These are phyloP conservation scores for Chalciporus piperatus DNA, from an alignment of 768 basidiomycete species.

Conservation along the genomic window DNA sequence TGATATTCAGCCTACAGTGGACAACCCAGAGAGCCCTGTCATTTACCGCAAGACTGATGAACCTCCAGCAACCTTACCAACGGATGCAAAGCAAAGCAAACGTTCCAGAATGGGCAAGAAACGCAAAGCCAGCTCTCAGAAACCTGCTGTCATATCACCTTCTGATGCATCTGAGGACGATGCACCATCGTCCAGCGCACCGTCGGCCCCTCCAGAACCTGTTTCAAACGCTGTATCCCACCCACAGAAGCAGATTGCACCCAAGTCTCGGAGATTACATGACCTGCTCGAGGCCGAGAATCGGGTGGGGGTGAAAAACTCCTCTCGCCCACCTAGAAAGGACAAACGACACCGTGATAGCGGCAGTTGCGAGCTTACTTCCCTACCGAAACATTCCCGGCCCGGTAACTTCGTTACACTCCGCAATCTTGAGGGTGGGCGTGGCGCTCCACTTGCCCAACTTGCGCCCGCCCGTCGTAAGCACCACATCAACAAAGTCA, in stretches of 20 bases:
- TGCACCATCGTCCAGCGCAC: not conserved
- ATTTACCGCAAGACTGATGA: not conserved
- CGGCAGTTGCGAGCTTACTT: not conserved
- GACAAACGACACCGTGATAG: not conserved
- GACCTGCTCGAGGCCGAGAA: not conserved
- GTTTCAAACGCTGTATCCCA: conserved; percentile 1
- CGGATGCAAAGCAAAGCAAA: not conserved
- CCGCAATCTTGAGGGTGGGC: not conserved
- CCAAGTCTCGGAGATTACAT: conserved; percentile 1
- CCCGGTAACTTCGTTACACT: not conserved
- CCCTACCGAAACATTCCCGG: not conserved
- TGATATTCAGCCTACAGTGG: not conserved
- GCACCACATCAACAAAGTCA: not conserved
- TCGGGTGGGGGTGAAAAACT: not conserved
- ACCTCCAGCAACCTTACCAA: not conserved
- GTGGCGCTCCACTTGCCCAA: not conserved
- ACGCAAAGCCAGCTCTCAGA: conserved; percentile 24
- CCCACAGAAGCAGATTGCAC: conserved; percentile 11
- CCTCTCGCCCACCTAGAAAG: not conserved
- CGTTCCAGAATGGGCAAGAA: conserved; percentile 13
- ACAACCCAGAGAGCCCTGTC: not conserved
- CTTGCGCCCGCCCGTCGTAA: not conserved
- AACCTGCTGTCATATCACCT: conserved; percentile 12
- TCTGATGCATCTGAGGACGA: conserved; percentile 26
- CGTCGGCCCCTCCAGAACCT: not conserved